Evolutionary conservation across 2,329 filamentous ascomycete genomes (phyloP).

Genomic region (Onygena corvina): DNA sequence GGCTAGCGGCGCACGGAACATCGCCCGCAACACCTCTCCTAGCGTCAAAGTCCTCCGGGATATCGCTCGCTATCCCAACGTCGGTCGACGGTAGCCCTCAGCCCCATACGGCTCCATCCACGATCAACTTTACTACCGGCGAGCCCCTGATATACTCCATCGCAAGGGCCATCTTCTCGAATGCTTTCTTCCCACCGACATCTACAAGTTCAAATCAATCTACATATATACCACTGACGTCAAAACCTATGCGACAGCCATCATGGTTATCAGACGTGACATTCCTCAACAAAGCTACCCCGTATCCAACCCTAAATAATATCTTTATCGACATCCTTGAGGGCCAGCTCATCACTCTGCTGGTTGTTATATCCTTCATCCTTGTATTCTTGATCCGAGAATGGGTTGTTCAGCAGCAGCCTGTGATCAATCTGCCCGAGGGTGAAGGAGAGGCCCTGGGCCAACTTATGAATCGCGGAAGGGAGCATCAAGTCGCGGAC

Average conservation of each 20-base stretch:
- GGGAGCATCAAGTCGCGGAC: constrained; percentile 4
- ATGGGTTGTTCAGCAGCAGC: constrained; percentile 97
- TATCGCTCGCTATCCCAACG: constrained; percentile 19
- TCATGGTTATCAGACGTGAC: constrained; percentile 49
- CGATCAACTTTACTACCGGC: constrained; percentile 31
- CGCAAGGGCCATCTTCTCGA: constrained; percentile 34
- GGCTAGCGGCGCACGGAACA: constrained; percentile 22
- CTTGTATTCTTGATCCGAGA: constrained; percentile 93
- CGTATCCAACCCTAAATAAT: constrained; percentile 60
- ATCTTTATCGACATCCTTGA: constrained; percentile 73
- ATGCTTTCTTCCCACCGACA: constrained; percentile 24
- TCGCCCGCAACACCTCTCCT: constrained; percentile 17
- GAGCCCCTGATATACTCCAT: constrained; percentile 38
- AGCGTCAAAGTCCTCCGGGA: constrained; percentile 17
- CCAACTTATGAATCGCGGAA: constrained; percentile 27
- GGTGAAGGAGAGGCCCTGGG: constrained; percentile 39
- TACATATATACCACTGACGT: constrained; percentile 20
- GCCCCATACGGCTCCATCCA: constrained; percentile 28
- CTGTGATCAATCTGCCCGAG: constrained; percentile 69
- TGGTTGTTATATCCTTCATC: constrained; percentile 89
- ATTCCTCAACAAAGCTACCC: constrained; percentile 47
- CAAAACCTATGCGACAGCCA: constrained; percentile 29
- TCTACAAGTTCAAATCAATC: constrained; percentile 22
- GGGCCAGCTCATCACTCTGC: constrained; percentile 82
- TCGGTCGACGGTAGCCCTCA: constrained; percentile 21